Conservation (phyloP, 2,329 filamentous ascomycete genomes). For the Elsinoe batatas region DNA sequence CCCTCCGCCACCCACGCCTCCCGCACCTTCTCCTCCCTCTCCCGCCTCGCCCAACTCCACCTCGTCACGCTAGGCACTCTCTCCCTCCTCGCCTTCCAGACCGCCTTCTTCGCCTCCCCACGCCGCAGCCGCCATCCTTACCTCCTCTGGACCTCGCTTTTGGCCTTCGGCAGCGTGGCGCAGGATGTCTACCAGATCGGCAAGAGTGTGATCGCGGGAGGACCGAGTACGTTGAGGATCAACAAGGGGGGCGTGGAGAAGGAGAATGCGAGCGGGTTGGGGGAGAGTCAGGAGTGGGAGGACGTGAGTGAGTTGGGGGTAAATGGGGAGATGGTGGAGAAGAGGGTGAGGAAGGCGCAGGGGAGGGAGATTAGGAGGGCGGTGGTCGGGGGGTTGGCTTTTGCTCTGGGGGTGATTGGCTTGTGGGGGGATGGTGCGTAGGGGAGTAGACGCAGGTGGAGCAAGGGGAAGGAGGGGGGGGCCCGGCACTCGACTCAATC, state of each 20-base stretch:
- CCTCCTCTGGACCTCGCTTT: slow-evolving; percentile 71
- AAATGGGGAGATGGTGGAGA: slow-evolving; percentile 42
- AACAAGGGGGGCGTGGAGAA: slow-evolving; percentile 13
- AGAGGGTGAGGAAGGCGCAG: slow-evolving; percentile 34
- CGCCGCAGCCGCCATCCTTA: slow-evolving; percentile 73
- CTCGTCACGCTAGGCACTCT: slow-evolving; percentile 58
- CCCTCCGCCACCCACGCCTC: slow-evolving; percentile 63
- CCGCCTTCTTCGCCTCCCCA: slow-evolving; percentile 70
- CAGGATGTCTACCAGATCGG: slow-evolving; percentile 27
- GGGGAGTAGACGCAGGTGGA: neutral
- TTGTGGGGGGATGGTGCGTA: slow-evolving; percentile 40
- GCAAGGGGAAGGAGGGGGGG: neutral
- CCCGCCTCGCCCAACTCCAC: slow-evolving; percentile 53
- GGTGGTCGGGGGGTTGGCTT: slow-evolving; percentile 34
- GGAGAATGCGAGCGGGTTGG: slow-evolving; percentile 16
- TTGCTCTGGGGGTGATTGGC: slow-evolving; percentile 38
- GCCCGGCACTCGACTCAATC: too few relatives aligned
- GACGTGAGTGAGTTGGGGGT: slow-evolving; percentile 31
- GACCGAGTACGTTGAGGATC: slow-evolving; percentile 6
- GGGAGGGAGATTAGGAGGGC: slow-evolving; percentile 34
- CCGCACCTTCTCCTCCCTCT: slow-evolving; percentile 60
- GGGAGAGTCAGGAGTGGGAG: slow-evolving; percentile 14
- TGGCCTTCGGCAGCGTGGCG: slow-evolving; percentile 43
- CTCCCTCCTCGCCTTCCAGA: slow-evolving; percentile 60
- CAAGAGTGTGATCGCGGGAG: slow-evolving; percentile 9